phyloP scores from a whole-genome alignment of 345 rosid genomes.

The Firmiana major region DNA sequence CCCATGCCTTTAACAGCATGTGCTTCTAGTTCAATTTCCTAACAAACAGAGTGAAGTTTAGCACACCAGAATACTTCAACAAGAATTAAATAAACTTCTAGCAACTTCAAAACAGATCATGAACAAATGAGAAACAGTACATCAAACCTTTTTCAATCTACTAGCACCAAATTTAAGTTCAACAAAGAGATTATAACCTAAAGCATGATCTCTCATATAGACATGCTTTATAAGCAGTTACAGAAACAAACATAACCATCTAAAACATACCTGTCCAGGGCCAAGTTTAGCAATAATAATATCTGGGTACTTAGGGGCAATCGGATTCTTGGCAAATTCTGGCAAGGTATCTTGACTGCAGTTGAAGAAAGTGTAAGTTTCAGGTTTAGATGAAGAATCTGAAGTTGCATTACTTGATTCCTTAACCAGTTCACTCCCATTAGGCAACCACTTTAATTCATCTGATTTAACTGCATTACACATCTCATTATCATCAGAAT shows the following conservation, averaged over 20 bases:
- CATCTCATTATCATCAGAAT: constrained; percentile 1
- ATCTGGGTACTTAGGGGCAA: constrained; percentile 42
- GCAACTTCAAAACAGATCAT: background rate
- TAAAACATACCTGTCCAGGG: constrained; percentile 63
- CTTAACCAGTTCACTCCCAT: constrained; percentile 74
- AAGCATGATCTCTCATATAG: background rate
- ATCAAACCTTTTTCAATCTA: background rate
- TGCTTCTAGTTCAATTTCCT: constrained; percentile 97
- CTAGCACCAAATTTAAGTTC: background rate
- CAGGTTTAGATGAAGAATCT: constrained; percentile 45
- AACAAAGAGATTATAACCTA: background rate
- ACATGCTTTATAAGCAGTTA: background rate
- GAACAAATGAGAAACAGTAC: background rate
- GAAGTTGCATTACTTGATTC: constrained; percentile 39
- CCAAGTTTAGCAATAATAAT: constrained; percentile 79
- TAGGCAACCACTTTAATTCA: constrained; percentile 76
- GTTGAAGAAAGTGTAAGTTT: constrained; percentile 68
- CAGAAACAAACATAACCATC: background rate
- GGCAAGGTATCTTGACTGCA: constrained; percentile 60
- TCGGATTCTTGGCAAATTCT: constrained; percentile 53
- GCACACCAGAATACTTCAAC: background rate
- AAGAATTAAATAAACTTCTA: background rate
- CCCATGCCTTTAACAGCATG: constrained; percentile 94
- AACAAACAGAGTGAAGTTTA: constrained; percentile 6
- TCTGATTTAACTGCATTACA: constrained; percentile 58